Evolutionary conservation across 73 alveolate genomes (phyloP).

Genomic region (Paramecium primaurelia): DNA sequence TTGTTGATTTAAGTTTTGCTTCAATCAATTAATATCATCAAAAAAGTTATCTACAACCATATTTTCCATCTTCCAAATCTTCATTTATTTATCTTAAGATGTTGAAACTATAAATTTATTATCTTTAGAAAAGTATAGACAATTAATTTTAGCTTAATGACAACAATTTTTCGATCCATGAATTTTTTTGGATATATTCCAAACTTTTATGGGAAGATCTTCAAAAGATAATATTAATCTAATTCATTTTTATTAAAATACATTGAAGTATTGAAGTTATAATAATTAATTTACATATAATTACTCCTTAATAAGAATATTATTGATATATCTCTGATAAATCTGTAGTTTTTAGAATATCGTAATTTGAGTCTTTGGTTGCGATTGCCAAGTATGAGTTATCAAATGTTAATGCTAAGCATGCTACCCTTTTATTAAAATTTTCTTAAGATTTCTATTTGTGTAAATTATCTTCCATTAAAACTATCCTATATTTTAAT

Average conservation of each 20-base stretch:
- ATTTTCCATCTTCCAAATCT: background rate
- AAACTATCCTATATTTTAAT: background rate
- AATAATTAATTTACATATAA: too few relatives aligned
- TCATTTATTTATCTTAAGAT: background rate
- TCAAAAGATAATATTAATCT: background rate
- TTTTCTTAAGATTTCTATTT: background rate
- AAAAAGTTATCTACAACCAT: background rate
- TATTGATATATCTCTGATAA: background rate
- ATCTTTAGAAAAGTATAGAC: background rate
- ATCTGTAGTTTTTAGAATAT: background rate
- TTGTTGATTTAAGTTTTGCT: background rate
- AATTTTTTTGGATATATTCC: background rate
- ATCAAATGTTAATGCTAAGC: background rate
- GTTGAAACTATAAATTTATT: background rate
- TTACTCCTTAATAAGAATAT: background rate
- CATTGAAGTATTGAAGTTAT: too few relatives aligned
- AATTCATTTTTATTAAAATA: background rate
- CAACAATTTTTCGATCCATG: background rate
- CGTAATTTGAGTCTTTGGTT: background rate
- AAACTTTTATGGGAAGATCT: background rate
- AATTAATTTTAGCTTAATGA: background rate
- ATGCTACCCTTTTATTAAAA: background rate
- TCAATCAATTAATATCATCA: background rate
- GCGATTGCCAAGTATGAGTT: background rate
- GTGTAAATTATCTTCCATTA: background rate